phyloP scores from a whole-genome alignment of 2,329 filamentous ascomycete species.

The Xylaria hypoxylon region DNA sequence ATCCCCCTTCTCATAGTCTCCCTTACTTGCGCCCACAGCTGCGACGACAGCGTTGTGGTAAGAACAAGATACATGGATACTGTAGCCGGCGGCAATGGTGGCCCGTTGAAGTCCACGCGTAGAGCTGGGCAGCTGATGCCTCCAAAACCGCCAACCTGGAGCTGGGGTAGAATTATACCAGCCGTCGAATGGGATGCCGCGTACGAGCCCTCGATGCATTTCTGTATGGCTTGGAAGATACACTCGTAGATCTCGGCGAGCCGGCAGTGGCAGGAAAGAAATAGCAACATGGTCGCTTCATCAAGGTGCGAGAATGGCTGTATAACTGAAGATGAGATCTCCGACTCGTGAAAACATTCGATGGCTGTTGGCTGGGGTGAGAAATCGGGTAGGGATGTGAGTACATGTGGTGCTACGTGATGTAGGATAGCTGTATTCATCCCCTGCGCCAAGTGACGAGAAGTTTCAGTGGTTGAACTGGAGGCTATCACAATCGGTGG shows the following conservation, averaged over 20 bases:
- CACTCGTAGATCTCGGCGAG: slow-evolving; percentile 31
- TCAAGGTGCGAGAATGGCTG: slow-evolving; percentile 19
- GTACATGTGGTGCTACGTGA: background rate
- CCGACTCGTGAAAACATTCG: background rate
- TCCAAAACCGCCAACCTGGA: slow-evolving; percentile 24
- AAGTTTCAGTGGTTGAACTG: background rate
- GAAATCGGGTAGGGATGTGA: no score
- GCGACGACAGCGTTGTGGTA: slow-evolving; percentile 20
- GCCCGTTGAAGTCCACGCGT: slow-evolving; percentile 29
- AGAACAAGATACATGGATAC: slow-evolving; percentile 31
- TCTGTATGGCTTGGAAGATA: slow-evolving; percentile 27
- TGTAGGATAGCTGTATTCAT: background rate
- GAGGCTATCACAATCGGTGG: background rate
- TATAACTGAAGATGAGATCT: background rate
- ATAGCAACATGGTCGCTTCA: slow-evolving; percentile 22
- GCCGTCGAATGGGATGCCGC: background rate
- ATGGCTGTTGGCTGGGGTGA: no score
- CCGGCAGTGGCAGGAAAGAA: slow-evolving; percentile 36
- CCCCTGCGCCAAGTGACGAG: background rate
- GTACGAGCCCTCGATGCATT: slow-evolving; percentile 15
- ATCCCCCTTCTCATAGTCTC: slow-evolving; percentile 13
- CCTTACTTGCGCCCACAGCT: slow-evolving; percentile 27
- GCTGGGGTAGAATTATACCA: slow-evolving; percentile 28
- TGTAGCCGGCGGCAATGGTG: slow-evolving; percentile 20
- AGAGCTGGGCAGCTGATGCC: slow-evolving; percentile 27